A percentile compares a stretch with the other conserved stretches of the same genome.
Evolutionary conservation across 495 filamentous ascomycete genomes (phyloP).

Genomic region (Trypethelium eluteriae): DNA sequence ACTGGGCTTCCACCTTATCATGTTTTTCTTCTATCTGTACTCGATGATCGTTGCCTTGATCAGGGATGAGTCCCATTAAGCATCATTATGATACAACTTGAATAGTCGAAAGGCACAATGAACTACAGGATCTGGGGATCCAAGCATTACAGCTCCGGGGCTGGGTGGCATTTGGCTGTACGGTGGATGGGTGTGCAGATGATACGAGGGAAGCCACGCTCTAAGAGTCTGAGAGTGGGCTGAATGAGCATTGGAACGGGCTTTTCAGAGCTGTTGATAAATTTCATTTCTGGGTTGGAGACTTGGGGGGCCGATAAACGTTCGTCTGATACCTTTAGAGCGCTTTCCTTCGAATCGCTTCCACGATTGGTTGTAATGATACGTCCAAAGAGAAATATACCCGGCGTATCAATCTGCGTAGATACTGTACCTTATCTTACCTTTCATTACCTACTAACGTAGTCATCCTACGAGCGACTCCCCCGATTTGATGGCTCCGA

Average conservation of each 20-base stretch:
- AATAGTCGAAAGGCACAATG: neutral
- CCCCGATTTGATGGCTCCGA: neutral
- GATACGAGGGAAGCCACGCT: neutral
- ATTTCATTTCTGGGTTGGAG: neutral
- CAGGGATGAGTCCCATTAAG: constrained; percentile 77
- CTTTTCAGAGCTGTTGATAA: neutral
- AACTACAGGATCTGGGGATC: neutral
- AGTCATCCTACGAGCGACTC: neutral
- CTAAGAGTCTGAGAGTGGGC: neutral
- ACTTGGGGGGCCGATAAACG: neutral
- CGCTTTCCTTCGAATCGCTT: neutral
- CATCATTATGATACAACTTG: neutral
- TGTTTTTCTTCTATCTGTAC: constrained; percentile 99
- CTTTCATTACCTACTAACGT: too few species aligned
- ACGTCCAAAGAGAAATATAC: neutral
- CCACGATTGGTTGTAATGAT: neutral
- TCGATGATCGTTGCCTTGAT: constrained; percentile 99
- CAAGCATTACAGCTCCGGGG: neutral
- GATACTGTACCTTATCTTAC: neutral
- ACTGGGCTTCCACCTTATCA: constrained; percentile 94
- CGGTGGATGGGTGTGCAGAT: neutral
- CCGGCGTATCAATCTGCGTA: neutral
- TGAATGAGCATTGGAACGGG: neutral
- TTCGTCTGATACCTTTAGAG: neutral
- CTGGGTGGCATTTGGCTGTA: neutral